phyloP scores from a whole-genome alignment of 371 early-diverging fungal species.

The Blakeslea trispora region DNA sequence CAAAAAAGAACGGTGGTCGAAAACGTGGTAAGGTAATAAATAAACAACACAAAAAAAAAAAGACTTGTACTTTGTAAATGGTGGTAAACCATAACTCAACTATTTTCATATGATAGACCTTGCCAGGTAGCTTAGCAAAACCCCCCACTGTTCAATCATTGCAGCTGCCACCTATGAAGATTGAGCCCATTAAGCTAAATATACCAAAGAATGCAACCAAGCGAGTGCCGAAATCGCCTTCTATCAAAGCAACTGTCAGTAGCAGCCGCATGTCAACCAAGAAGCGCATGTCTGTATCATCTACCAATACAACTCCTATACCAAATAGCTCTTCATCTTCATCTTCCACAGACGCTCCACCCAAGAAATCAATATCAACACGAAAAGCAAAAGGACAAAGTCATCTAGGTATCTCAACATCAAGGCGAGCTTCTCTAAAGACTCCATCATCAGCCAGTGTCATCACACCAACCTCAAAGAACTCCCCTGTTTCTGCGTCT shows the following conservation, averaged over 20 bases:
- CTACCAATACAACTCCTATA: slow-evolving; percentile 21
- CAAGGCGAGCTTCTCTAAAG: slow-evolving; percentile 20
- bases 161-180: slow-evolving; percentile 52
- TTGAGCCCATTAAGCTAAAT: slow-evolving; percentile 45
- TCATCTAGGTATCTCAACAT: slow-evolving; percentile 19
- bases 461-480: slow-evolving; percentile 16
- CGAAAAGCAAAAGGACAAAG: slow-evolving; percentile 23
- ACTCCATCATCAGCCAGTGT: slow-evolving; percentile 8
- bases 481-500: slow-evolving; percentile 19
- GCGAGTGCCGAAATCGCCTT: slow-evolving; percentile 27
- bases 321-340: slow-evolving; percentile 22
- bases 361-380: slow-evolving; percentile 26
- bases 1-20: slow-evolving; percentile 15
- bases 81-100: too few relatives aligned
- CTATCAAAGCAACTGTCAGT: slow-evolving; percentile 15
- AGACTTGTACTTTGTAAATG: too few relatives aligned
- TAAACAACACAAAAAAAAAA: too few relatives aligned
- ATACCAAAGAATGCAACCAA: slow-evolving; percentile 23
- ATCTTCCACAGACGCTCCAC: slow-evolving; percentile 23
- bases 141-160: slow-evolving; percentile 45
- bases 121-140: slow-evolving; percentile 52
- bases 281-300: slow-evolving; percentile 16
- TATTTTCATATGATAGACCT: slow-evolving; percentile 36
- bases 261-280: slow-evolving; percentile 7
- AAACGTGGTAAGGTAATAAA: slow-evolving; percentile 51